Evolutionary conservation across 192 early-diverging fungal species (phyloP).

Genomic region (Gaertneriomyces sp.): DNA sequence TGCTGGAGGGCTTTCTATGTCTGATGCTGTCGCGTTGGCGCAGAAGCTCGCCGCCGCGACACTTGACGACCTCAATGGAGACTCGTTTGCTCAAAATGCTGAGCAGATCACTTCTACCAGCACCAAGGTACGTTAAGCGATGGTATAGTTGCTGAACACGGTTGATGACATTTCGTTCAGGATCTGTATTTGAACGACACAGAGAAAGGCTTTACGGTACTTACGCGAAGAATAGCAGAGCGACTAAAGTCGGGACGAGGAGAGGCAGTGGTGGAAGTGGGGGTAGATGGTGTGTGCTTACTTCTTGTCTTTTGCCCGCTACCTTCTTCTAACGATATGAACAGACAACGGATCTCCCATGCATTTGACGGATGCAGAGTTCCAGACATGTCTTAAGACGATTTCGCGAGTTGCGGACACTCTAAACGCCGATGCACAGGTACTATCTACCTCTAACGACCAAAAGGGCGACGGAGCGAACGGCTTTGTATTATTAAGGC

Average conservation of each 20-base stretch:
- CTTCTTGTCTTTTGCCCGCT: slow-evolving; percentile 1
- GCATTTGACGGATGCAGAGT: slow-evolving; percentile 52
- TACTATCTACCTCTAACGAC: slow-evolving; percentile 27
- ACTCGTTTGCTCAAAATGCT: no score
- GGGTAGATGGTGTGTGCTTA: slow-evolving; percentile 56
- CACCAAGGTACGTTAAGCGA: no score
- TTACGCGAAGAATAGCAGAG: slow-evolving; percentile 3
- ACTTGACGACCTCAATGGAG: slow-evolving; percentile 2
- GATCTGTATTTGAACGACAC: slow-evolving; percentile 12
- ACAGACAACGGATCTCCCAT: slow-evolving; percentile 70
- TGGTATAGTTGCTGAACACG: background rate
- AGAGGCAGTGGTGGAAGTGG: slow-evolving; percentile 75
- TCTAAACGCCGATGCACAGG: slow-evolving; percentile 38
- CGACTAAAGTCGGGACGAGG: slow-evolving; percentile 40
- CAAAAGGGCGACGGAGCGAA: slow-evolving; percentile 1
- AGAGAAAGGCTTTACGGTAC: background rate
- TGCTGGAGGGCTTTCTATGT: slow-evolving; percentile 1
- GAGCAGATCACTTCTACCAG: no score
- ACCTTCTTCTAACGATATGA: background rate
- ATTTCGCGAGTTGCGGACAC: slow-evolving; percentile 26
- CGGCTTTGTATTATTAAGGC: slow-evolving; percentile 66
- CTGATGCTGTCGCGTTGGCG: slow-evolving; percentile 31
- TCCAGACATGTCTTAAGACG: slow-evolving; percentile 25
- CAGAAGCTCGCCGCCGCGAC: slow-evolving; percentile 28
- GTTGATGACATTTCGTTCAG: background rate